Base-by-base conservation (phyloP, 306 rosid species). In the Mimosa pudica region DNA sequence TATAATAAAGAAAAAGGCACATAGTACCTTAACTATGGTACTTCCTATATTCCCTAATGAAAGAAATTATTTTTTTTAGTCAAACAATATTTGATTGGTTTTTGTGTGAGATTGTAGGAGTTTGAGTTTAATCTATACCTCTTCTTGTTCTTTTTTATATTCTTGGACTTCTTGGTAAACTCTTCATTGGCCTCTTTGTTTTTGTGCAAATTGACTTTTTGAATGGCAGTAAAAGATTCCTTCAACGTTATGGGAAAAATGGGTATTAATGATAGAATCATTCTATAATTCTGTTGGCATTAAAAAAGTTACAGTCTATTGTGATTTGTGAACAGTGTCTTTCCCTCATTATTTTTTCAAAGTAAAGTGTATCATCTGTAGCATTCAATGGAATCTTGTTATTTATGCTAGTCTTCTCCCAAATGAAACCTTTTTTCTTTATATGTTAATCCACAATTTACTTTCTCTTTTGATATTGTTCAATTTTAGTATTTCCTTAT, bases 51-150 rank as follows among this genome's bases (percentile, higher is more conserved):
- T 77, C 48, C 74, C 77, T 52, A 47, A 18, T 74, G 52, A 51
- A 38, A 74, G 35, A 60, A 8, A 57, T 45, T 74, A 24, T 36
- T 81, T 63, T 70, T 77, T 85, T 74, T 81, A 65, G 70, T 61
- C 42, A 82, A 70, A 70, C 76, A 46, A 71, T n/a, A 61, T n/a
- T n/a, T 78, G 67, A 70, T 48, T 69, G 77, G 67, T 16, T 18
- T n/a, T 24, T 33, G 10, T 61, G 36, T 69, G 63, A 69, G 65
- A 8, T 12, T 51, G 1, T 24, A 51, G 68, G 75, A 75, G 84
- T 74, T 65, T 58, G 57, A 66, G 66, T 42, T 82, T 42, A 73
- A 38, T 70, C 48, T 58, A 3, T 9, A 60, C 14, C 38, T 33
- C 70, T 24, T 33, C 70, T 24, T 24, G 30, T 24, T 24, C 30